phyloP scores from a whole-genome alignment of 495 filamentous ascomycete species.

The Massariosphaeria phaeospora region DNA sequence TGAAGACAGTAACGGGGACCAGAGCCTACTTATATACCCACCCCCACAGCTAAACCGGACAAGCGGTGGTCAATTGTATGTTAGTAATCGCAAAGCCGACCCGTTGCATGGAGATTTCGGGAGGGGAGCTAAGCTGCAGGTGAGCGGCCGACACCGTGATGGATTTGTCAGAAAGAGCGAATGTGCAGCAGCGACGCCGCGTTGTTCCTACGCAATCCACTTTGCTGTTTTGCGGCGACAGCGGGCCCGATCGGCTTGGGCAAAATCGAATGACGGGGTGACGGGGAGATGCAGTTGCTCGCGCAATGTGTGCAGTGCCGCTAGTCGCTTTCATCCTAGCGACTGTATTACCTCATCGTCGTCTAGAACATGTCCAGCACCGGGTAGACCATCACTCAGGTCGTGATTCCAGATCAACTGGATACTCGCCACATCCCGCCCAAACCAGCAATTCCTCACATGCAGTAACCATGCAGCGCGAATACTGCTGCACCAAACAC shows the following conservation, averaged over 20 bases:
- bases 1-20: slow-evolving; percentile 16
- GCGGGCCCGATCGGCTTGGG: too few relatives aligned
- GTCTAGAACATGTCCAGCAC: too few relatives aligned
- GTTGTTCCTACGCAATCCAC: too few relatives aligned
- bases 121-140: too few relatives aligned
- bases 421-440: background rate
- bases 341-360: background rate
- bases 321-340: background rate
- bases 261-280: too few relatives aligned
- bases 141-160: too few relatives aligned
- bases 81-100: slow-evolving; percentile 27
- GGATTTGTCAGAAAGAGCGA: too few relatives aligned
- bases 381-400: background rate
- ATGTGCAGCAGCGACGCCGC: too few relatives aligned
- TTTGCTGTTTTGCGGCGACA: too few relatives aligned
- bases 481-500: background rate
- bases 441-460: background rate
- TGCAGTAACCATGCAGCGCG: background rate
- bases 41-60: slow-evolving; percentile 5
- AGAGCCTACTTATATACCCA: slow-evolving; percentile 14
- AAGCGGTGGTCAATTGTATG: background rate
- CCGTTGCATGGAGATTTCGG: too few relatives aligned
- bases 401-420: background rate
- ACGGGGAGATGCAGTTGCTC: background rate
- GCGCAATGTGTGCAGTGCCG: background rate